Conservation (phyloP, 352 stramenopile species). For the Peronospora tabacina region DNA sequence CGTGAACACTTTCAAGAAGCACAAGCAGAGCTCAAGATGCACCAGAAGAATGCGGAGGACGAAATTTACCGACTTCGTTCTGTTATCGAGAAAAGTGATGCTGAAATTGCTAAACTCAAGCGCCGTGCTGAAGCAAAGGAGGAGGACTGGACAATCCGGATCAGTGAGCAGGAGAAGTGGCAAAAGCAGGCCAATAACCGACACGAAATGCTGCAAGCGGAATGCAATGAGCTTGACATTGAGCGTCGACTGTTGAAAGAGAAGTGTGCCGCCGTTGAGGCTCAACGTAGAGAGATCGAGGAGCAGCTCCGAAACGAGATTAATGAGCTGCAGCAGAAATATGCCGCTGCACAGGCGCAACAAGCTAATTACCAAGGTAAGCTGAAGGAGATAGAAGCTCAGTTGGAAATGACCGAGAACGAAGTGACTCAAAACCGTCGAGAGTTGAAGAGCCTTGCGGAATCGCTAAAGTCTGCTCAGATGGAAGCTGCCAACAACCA, state of each 20-base stretch:
- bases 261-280: slow-evolving; percentile 27
- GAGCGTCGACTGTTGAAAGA: slow-evolving; percentile 21
- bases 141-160: slow-evolving; percentile 18
- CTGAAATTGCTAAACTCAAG: slow-evolving; percentile 31
- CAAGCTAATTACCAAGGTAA: slow-evolving; percentile 23
- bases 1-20: slow-evolving; percentile 38
- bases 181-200: slow-evolving; percentile 21
- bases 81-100: slow-evolving; percentile 32
- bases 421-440: slow-evolving; percentile 39
- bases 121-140: slow-evolving; percentile 20
- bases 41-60: slow-evolving; percentile 41
- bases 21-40: slow-evolving; percentile 43
- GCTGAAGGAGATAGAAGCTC: slow-evolving; percentile 29
- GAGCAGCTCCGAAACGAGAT: slow-evolving; percentile 29
- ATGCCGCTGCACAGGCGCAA: slow-evolving; percentile 18
- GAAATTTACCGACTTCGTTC: slow-evolving; percentile 45
- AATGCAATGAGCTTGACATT: slow-evolving; percentile 28
- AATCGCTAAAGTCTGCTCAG: slow-evolving; percentile 49
- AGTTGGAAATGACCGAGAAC: slow-evolving; percentile 47
- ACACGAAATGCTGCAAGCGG: slow-evolving; percentile 27
- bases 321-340: slow-evolving; percentile 24
- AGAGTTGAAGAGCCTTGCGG: slow-evolving; percentile 41
- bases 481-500: slow-evolving; percentile 48
- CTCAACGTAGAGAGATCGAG: slow-evolving; percentile 20
- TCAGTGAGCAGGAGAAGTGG: slow-evolving; percentile 25